These are phyloP conservation scores for Phyllosticta capitalensis DNA, from an alignment of 2,329 filamentous ascomycete species.

Conservation along the genomic window DNA sequence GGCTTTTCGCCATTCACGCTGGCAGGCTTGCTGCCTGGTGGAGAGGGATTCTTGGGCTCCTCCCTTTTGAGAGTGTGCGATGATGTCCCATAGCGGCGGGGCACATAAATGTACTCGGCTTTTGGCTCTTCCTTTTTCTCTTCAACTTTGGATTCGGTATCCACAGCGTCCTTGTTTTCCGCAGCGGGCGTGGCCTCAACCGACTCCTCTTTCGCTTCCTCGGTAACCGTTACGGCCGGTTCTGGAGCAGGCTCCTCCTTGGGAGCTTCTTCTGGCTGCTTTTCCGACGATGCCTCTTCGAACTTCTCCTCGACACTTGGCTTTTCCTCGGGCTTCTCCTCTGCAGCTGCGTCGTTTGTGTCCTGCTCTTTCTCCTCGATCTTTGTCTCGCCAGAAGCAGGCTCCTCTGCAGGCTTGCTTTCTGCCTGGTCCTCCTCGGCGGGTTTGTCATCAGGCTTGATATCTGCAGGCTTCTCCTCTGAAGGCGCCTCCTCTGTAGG, in stretches of 20 bases:
- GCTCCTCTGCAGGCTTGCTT: not conserved
- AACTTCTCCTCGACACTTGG: not conserved
- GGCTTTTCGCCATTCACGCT: not conserved
- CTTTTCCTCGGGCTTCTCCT: not conserved
- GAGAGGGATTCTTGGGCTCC: not conserved
- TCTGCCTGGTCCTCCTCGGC: not conserved
- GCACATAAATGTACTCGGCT: constrained; percentile 1
- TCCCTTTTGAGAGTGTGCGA: not conserved
- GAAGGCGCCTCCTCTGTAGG: not conserved
- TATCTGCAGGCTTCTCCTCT: not conserved
- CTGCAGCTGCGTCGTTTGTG: not conserved
- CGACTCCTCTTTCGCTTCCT: not conserved
- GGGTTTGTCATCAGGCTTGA: not conserved
- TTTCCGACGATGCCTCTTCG: not conserved
- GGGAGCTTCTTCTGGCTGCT: not conserved
- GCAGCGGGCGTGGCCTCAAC: not conserved
- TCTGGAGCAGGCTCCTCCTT: not conserved
- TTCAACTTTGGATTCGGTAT: not conserved
- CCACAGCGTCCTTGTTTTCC: not conserved
- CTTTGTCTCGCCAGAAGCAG: not conserved
- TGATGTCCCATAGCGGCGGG: constrained; percentile 1
- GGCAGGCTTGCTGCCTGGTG: not conserved
- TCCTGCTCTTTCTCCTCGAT: not conserved
- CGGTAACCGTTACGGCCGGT: not conserved
- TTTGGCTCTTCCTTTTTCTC: not conserved